Percentiles rank a stretch among this genome's conserved stretches.
Evolutionary conservation across 148 eudicot genomes (phyloP).

Genomic region (Rhododendron ovatum): DNA sequence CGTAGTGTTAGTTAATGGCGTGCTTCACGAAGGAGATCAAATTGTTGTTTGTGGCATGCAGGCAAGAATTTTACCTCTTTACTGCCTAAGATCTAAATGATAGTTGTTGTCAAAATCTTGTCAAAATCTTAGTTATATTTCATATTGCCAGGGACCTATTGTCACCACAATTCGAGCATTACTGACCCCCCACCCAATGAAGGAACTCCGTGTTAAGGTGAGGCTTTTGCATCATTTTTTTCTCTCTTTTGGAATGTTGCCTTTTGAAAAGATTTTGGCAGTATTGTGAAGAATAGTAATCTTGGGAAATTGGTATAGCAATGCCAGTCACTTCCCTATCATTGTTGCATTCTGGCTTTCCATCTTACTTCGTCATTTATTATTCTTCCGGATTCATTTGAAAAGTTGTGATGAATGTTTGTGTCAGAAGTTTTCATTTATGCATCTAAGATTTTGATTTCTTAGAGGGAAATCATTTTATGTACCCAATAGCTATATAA

Average conservation of each 20-base stretch:
- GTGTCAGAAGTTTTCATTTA: background rate
- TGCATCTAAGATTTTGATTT: background rate
- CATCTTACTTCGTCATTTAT: background rate
- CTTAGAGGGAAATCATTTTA: background rate
- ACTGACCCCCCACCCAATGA: constrained; percentile 95
- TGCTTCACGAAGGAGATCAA: constrained; percentile 90
- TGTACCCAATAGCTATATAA: background rate
- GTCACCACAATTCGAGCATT: constrained; percentile 80
- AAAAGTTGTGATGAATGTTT: background rate
- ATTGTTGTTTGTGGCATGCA: constrained; percentile 87
- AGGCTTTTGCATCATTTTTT: background rate
- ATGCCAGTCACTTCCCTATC: background rate
- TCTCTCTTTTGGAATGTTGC: background rate
- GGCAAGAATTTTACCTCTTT: constrained; percentile 32
- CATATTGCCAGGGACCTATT: constrained; percentile 66
- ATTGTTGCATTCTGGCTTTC: background rate
- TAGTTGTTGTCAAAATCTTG: constrained; percentile 4
- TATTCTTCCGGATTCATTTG: background rate
- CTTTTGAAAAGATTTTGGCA: background rate
- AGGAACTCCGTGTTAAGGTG: constrained; percentile 93
- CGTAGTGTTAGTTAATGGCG: constrained; percentile 82
- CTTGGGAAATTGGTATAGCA: background rate
- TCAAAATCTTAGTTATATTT: constrained; percentile 2
- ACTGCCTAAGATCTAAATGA: background rate
- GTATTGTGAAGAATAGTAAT: background rate